A percentile compares a stretch with the other conserved stretches of the same genome.
phyloP scores from a whole-genome alignment of 2,329 filamentous ascomycete species.

The Leptodontidium sp. region DNA sequence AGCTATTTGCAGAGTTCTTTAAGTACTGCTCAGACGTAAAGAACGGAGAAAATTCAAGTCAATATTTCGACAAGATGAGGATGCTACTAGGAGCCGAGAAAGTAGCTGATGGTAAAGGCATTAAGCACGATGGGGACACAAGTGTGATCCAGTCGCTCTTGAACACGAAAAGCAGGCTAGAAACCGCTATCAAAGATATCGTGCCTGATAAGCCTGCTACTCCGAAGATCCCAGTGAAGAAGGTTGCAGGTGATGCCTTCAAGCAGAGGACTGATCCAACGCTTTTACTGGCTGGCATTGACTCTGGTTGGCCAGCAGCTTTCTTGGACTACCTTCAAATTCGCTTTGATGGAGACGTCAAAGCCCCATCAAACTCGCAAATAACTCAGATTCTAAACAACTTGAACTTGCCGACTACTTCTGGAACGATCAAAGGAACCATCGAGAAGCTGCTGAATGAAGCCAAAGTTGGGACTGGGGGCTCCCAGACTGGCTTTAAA shows the following conservation, averaged over 20 bases:
- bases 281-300: conserved; percentile 22
- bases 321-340: conserved; percentile 25
- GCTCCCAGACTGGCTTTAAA: neutral
- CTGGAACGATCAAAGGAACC: conserved; percentile 4
- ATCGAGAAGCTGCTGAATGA: conserved; percentile 10
- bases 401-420: neutral
- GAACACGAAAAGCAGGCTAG: neutral
- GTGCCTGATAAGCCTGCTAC: neutral
- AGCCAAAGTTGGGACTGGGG: conserved; percentile 6
- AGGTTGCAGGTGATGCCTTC: conserved; percentile 17
- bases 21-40: conserved; percentile 24
- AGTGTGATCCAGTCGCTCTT: neutral
- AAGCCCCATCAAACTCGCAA: neutral
- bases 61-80: conserved; percentile 9
- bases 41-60: neutral
- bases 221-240: conserved; percentile 9
- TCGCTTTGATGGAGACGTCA: conserved; percentile 6
- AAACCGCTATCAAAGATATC: neutral
- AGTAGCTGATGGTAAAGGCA: too few relatives aligned
- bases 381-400: neutral
- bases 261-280: conserved; percentile 27
- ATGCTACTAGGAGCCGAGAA: too few relatives aligned
- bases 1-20: conserved; percentile 28
- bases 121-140: too few relatives aligned
- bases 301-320: conserved; percentile 23